phyloP scores from a whole-genome alignment of 768 basidiomycete genomes.

The Agrocybe praecox region DNA sequence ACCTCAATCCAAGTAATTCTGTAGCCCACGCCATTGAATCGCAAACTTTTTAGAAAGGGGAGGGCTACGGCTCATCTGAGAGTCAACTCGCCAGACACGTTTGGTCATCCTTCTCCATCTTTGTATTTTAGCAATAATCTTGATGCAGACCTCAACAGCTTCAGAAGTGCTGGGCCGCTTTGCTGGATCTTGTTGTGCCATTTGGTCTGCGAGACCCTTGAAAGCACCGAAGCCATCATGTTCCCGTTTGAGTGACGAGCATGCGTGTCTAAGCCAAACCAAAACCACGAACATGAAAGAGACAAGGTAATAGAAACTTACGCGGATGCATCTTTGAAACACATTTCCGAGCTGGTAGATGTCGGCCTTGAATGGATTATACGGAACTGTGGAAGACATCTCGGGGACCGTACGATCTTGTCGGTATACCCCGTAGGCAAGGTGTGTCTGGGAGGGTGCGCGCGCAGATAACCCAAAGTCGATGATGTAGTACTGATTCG shows the following conservation, averaged over 20 bases:
- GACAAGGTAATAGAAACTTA: neutral
- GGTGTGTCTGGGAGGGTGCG: neutral
- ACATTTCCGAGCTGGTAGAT: neutral
- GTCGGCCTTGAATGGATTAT: neutral
- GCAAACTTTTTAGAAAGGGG: too few species aligned
- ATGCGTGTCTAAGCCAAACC: too few species aligned
- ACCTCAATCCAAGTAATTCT: too few species aligned
- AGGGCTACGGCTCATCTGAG: too few species aligned
- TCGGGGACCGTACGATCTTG: neutral
- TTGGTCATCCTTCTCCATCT: too few species aligned
- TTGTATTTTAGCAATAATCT: neutral
- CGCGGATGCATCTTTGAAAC: neutral
- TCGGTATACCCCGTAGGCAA: neutral
- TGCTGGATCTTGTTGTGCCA: neutral
- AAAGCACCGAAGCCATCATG: neutral
- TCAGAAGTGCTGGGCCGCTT: neutral
- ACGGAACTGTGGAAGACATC: neutral
- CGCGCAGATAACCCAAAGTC: neutral
- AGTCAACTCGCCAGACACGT: too few species aligned
- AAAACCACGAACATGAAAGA: too few species aligned
- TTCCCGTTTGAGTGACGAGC: neutral
- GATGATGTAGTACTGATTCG: neutral
- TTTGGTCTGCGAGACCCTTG: neutral
- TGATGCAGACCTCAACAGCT: neutral
- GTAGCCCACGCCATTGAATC: too few species aligned